Base-by-base conservation (phyloP, 306 rosid species). In the Pterocarpus santalinus region DNA sequence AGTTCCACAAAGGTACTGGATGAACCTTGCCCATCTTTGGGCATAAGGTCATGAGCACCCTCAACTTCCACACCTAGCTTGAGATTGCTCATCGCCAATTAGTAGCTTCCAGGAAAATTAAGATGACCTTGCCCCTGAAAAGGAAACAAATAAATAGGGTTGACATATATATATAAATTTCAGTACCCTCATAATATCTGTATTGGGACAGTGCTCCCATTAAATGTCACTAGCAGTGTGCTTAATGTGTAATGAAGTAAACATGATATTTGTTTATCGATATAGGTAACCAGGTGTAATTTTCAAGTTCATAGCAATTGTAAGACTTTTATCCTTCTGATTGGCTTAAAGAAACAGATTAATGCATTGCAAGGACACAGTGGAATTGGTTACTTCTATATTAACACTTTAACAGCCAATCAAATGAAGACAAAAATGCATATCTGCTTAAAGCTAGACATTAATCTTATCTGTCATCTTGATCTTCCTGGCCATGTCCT, bases 31-130 rank as follows among this genome's bases (percentile, higher is more conserved):
- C 97, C 99, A 82, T 95, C 99, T 89, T 86, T 93, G 57, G 94
- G 94, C 83, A 91, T 75, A 81, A 95, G 99, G 72, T 88, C 97
- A 79, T 91, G 90, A 53, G 99, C 99, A 55, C 87, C 85, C 58
- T 86, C 88, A 76, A 95, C 98, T 76, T 95, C 94, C 64, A 95
- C 96, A 70, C 93, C 98, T 52, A 95, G 84, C 88, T 95, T 95
- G 34, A 91, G 85, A 77, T 77, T 87, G 71, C 83, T 88, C 99
- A 95, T 95, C 63, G 86, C 64, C 77, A 52, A 47, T 51, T 72
- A 60, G 12, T 39, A 80, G 82, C 77, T 83, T 71, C 65, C 65
- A 43, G 60, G 4, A 49, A 88, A 63, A 53, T 56, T 80, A 55
- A 46, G 62, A 44, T 44, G 61, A 69, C 4, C 17, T 46, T 72